These are phyloP conservation scores for Clitocybe nebularis DNA, from an alignment of 1,284 basidiomycete genomes.

Conservation along the genomic window DNA sequence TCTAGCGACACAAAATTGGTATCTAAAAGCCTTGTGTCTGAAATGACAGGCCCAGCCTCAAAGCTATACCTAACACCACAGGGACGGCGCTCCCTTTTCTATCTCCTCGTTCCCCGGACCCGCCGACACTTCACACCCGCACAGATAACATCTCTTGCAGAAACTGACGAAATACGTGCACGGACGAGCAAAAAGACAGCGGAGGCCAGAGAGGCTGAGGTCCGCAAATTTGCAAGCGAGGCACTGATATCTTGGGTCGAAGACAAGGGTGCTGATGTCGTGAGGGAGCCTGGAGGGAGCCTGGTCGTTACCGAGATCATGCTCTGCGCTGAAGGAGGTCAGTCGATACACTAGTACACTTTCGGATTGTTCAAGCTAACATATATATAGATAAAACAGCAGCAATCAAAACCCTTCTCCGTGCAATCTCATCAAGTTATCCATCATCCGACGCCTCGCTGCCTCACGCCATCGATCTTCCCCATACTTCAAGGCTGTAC, in stretches of 20 bases:
- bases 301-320: slow-evolving; percentile 77
- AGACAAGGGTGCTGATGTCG: slow-evolving; percentile 52
- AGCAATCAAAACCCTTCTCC: slow-evolving; percentile 57
- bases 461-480: slow-evolving; percentile 72
- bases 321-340: slow-evolving; percentile 79
- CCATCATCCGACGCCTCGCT: slow-evolving; percentile 42
- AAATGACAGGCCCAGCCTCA: slow-evolving; percentile 53
- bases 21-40: slow-evolving; percentile 70
- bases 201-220: slow-evolving; percentile 58
- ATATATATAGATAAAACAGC: slow-evolving; percentile 58
- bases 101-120: slow-evolving; percentile 76
- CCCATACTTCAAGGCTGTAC: slow-evolving; percentile 78
- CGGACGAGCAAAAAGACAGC: slow-evolving; percentile 80
- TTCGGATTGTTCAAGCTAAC: slow-evolving; percentile 2
- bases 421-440: slow-evolving; percentile 51
- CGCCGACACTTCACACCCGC: slow-evolving; percentile 81
- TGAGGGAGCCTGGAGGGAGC: slow-evolving; percentile 74
- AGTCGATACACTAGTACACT: slow-evolving; percentile 21
- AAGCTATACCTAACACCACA: slow-evolving; percentile 53
- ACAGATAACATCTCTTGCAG: slow-evolving; percentile 62
- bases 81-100: slow-evolving; percentile 77
- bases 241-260: slow-evolving; percentile 65
- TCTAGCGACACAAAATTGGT: slow-evolving; percentile 85
- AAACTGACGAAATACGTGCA: slow-evolving; percentile 61
- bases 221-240: slow-evolving; percentile 66